Evolutionary conservation across 2,329 filamentous ascomycete genomes (phyloP), one percentile per base, ranked within the genome.

Genomic region (Fusarium sp.): DNA sequence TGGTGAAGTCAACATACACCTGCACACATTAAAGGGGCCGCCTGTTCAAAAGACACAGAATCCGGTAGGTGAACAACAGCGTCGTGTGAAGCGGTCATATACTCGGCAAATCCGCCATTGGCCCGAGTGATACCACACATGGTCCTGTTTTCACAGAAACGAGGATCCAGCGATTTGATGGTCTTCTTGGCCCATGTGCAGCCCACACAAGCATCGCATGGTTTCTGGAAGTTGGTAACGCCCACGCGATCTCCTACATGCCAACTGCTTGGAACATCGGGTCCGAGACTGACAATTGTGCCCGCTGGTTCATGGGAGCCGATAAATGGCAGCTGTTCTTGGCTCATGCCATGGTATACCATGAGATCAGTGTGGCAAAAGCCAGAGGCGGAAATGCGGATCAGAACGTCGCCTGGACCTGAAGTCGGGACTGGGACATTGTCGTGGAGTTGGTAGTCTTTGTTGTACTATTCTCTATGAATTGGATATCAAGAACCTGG

Each of bases 261-360:
- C 66, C 74, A 76, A 7, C 43, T 69, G 5, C 24, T 50, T 2
- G 68, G 20, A 16, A 73, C 66, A 6, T 72, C 50, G 6, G 71
- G 63, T 2, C 74, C 76, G 8, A 76, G 57, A 6, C 50, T 50
- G 29, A 60, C 76, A 35, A 78, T 48, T 10, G 67, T 77, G 20
- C 74, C 77, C 6, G 61, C 72, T 39, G 77, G 77, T 64, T 79
- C 72, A 65, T 79, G 76, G 22, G 72, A 78, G 18, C 69, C 70
- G 13, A 61, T 77, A 24, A 77, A 65, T 6, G 73, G 71, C 5
- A 76, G 64, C 2, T 68, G 48, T n/a, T 65, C 71, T 33, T 67
- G 62, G 18, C 67, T 76, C 9, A 67, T n/a, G 24, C 76, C 73
- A 20, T 69, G 67, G 16, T 73, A 65, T 10, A 78, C 76, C 50